These are phyloP conservation scores for Gyrodon lividus DNA, from an alignment of 768 basidiomycete species.

Conservation along the genomic window DNA sequence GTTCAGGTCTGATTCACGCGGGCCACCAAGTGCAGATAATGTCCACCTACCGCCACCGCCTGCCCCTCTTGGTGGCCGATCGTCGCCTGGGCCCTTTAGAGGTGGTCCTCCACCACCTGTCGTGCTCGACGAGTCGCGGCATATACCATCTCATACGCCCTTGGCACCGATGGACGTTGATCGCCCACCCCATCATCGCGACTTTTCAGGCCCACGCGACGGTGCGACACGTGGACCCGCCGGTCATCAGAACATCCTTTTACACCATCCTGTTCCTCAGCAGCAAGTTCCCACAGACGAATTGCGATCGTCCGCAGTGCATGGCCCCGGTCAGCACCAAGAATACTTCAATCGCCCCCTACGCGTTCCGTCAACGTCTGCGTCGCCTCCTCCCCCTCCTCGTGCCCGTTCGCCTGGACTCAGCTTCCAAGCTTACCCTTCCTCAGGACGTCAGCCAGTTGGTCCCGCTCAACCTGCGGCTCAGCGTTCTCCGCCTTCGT, in stretches of 20 bases:
- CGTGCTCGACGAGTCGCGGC: conserved; percentile 72
- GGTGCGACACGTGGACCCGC: conserved; percentile 47
- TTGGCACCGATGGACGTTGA: conserved; percentile 80
- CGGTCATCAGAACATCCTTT: conserved; percentile 53
- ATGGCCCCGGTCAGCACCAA: conserved; percentile 45
- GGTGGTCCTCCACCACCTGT: conserved; percentile 84
- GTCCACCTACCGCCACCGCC: conserved; percentile 61
- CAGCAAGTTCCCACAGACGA: conserved; percentile 55
- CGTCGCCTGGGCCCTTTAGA: conserved; percentile 73
- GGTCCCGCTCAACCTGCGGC: conserved; percentile 53
- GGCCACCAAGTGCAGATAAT: conserved; percentile 40
- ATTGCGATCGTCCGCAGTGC: conserved; percentile 39
- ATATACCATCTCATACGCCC: conserved; percentile 62
- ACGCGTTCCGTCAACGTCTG: conserved; percentile 56
- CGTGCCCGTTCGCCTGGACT: conserved; percentile 53
- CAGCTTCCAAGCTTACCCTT: conserved; percentile 47
- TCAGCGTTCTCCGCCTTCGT: conserved; percentile 62
- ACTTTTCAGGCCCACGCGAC: conserved; percentile 53
- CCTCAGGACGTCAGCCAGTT: conserved; percentile 45
- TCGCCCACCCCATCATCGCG: conserved; percentile 53
- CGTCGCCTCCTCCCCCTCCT: conserved; percentile 54
- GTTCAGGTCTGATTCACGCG: conserved; percentile 69
- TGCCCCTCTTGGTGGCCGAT: conserved; percentile 44
- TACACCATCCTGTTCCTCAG: conserved; percentile 70
- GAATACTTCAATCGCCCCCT: conserved; percentile 57